Conservation (phyloP, 345 rosid genomes). For the Rhodomyrtus tomentosa region DNA sequence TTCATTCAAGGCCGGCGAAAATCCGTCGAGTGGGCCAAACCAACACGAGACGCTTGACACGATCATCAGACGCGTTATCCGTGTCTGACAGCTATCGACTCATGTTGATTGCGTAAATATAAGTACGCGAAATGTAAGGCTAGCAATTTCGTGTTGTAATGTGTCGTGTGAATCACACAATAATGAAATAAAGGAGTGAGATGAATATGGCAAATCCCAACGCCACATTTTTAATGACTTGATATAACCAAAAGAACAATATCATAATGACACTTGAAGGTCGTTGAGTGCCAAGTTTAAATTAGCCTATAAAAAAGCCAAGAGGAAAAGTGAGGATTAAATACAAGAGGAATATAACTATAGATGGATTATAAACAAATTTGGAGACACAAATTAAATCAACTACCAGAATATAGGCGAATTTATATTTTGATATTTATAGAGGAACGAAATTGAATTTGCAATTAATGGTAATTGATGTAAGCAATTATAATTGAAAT, state of each 20-base stretch:
- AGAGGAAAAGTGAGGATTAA: no score
- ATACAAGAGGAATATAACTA: no score
- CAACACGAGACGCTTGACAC: neutral
- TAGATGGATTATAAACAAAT: no score
- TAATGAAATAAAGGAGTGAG: neutral
- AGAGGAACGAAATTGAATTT: neutral
- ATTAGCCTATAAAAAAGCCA: neutral
- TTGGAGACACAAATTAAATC: no score
- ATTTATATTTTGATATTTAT: neutral
- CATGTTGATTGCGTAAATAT: rapidly evolving
- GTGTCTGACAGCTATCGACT: no score
- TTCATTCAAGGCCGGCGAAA: neutral
- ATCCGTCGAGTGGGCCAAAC: neutral
- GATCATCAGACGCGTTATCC: neutral
- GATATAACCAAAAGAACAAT: neutral
- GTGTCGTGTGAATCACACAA: neutral
- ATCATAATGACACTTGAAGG: neutral
- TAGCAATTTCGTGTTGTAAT: neutral
- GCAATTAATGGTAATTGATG: rapidly evolving
- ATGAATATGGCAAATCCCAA: neutral
- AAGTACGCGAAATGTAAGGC: neutral
- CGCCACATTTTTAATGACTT: neutral
- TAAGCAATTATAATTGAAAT: neutral
- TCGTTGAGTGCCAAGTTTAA: neutral
- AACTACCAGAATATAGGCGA: no score